Evolutionary conservation across 2,329 filamentous ascomycete genomes (phyloP).

Genomic region (Pseudopithomyces chartarum): DNA sequence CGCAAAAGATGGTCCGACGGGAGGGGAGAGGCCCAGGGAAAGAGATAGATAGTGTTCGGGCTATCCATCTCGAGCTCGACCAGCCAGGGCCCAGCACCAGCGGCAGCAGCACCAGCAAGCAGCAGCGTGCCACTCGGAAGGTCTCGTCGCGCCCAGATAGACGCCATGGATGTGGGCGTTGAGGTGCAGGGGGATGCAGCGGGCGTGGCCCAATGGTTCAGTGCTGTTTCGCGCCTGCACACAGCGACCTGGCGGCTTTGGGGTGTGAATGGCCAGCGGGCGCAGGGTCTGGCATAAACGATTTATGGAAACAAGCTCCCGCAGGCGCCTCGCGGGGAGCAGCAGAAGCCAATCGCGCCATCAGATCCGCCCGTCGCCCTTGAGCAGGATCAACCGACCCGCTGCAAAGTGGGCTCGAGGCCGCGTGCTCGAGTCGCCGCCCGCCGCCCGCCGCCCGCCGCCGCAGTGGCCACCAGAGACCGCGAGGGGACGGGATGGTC

Average conservation of each 20-base stretch:
- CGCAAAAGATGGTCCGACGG: neutral
- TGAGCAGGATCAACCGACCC: neutral
- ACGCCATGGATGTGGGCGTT: conserved; percentile 15
- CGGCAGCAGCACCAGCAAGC: no score
- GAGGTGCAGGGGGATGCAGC: conserved; percentile 5
- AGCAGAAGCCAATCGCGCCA: conserved; percentile 26
- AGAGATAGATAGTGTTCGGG: neutral
- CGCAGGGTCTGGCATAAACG: conserved; percentile 18
- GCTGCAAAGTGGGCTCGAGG: conserved; percentile 6
- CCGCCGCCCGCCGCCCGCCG: no score
- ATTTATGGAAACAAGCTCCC: conserved; percentile 22
- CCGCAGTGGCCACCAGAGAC: no score
- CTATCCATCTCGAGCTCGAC: conserved; percentile 5
- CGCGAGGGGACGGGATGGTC: no score
- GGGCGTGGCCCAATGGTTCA: conserved; percentile 28
- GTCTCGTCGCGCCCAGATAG: conserved; percentile 16
- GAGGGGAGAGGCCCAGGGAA: neutral
- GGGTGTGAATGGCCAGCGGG: conserved; percentile 31
- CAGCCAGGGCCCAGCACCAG: no score
- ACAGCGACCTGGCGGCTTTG: conserved; percentile 28
- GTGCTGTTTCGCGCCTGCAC: conserved; percentile 37
- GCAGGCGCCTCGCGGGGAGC: conserved; percentile 24
- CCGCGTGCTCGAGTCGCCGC: neutral
- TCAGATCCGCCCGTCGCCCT: conserved; percentile 4
- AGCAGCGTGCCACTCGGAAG: conserved; percentile 19